Evolutionary conservation across 2,329 filamentous ascomycete genomes (phyloP).

Genomic region (Calonectria fujianensis): DNA sequence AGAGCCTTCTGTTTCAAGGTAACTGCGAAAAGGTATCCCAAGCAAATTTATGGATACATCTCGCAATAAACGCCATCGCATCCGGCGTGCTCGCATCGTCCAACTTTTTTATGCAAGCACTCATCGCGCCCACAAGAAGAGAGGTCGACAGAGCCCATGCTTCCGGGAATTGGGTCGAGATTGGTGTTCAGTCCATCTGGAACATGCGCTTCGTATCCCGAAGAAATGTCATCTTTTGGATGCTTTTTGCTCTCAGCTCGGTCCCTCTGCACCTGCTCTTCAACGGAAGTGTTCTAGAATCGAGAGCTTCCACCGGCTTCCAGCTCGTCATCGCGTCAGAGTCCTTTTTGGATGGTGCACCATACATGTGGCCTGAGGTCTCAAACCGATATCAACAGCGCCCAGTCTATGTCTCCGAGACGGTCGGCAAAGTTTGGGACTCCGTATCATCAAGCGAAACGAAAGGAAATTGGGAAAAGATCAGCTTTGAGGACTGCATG

Average conservation of each 20-base stretch:
- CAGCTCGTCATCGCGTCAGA: slow-evolving; percentile 34
- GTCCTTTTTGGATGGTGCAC: slow-evolving; percentile 2
- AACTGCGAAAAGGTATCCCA: slow-evolving; percentile 37
- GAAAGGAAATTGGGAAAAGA: not conserved
- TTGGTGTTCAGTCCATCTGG: slow-evolving; percentile 44
- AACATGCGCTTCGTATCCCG: slow-evolving; percentile 34
- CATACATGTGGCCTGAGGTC: slow-evolving; percentile 23
- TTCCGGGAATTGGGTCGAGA: slow-evolving; percentile 26
- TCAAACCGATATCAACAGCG: not conserved
- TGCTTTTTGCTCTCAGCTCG: slow-evolving; percentile 31
- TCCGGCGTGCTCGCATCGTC: slow-evolving; percentile 67
- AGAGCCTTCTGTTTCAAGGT: slow-evolving; percentile 39
- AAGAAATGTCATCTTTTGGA: slow-evolving; percentile 16
- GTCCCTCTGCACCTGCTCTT: slow-evolving; percentile 38
- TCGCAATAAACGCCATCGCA: slow-evolving; percentile 68
- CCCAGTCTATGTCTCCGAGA: not conserved
- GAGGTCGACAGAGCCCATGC: slow-evolving; percentile 70
- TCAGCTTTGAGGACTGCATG: slow-evolving; percentile 17
- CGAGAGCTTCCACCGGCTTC: slow-evolving; percentile 42
- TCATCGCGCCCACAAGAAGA: slow-evolving; percentile 68
- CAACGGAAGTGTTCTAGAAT: slow-evolving; percentile 36
- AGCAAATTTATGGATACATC: slow-evolving; percentile 60
- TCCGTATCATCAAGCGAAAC: slow-evolving; percentile 11
- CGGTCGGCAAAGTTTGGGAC: slow-evolving; percentile 22
- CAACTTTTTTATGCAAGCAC: slow-evolving; percentile 71